These are phyloP conservation scores for Tetrahymena malaccensis DNA, from an alignment of 73 alveolate species.

Conservation along the genomic window DNA sequence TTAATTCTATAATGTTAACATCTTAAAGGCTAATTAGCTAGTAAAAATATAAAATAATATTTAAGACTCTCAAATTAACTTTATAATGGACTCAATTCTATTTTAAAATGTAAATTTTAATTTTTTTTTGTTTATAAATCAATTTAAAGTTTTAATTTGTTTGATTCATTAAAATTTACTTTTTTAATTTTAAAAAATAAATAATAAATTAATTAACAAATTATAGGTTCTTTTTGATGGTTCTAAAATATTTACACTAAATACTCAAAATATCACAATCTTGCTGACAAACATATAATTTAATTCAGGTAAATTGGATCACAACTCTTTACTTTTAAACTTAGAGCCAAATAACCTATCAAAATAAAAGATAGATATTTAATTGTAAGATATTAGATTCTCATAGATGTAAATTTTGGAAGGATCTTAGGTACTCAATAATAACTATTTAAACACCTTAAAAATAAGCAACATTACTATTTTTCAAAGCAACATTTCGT, in stretches of 20 bases:
- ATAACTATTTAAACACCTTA: not conserved
- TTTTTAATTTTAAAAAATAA: too few relatives aligned
- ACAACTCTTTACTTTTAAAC: too few relatives aligned
- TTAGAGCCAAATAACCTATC: too few relatives aligned
- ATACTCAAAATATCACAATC: too few relatives aligned
- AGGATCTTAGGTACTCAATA: not conserved
- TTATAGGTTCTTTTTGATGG: not conserved
- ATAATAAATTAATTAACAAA: too few relatives aligned
- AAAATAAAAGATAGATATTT: too few relatives aligned
- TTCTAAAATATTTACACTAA: too few relatives aligned
- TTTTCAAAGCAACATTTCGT: not conserved
- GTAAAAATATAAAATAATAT: not conserved
- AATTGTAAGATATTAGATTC: not conserved
- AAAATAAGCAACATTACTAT: not conserved
- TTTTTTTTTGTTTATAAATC: not conserved
- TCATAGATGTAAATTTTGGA: not conserved
- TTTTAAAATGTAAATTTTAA: not conserved
- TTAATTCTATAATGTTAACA: not conserved
- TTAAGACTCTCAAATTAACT: not conserved
- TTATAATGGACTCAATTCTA: not conserved
- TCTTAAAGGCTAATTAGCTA: not conserved
- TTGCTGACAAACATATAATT: too few relatives aligned
- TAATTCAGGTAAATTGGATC: too few relatives aligned
- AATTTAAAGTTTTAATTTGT: too few relatives aligned
- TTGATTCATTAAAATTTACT: too few relatives aligned